Conservation (phyloP, 164 flowering plant genomes). For the Umbellularia californica region DNA sequence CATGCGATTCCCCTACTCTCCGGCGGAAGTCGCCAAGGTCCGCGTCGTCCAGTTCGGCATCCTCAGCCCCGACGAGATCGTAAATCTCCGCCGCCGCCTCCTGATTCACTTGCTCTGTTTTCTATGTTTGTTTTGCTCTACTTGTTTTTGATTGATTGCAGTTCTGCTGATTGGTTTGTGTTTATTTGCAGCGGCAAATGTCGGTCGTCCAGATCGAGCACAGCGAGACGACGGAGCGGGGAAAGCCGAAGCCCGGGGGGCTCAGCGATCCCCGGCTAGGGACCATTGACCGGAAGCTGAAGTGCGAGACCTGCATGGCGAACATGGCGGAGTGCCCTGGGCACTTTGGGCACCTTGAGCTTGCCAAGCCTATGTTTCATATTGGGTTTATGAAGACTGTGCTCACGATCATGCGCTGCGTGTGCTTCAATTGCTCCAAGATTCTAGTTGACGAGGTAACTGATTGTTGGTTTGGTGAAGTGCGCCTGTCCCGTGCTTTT, state of each 20-base stretch:
- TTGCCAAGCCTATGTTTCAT: conserved; percentile 97
- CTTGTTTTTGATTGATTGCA: background rate
- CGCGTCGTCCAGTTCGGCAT: conserved; percentile 74
- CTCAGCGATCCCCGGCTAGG: conserved; percentile 88
- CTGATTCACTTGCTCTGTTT: background rate
- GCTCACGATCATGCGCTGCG: conserved; percentile 77
- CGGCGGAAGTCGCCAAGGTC: conserved; percentile 80
- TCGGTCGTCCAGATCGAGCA: conserved; percentile 93
- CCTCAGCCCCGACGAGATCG: conserved; percentile 77
- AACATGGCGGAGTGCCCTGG: conserved; percentile 99
- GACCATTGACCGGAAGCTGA: conserved; percentile 88
- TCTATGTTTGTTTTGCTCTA: conserved; percentile 1
- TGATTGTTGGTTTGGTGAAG: background rate
- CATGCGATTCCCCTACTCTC: conserved; percentile 62
- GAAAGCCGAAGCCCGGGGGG: conserved; percentile 87
- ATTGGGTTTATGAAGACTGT: conserved; percentile 94
- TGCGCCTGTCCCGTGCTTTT: no score
- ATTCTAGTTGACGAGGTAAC: conserved; percentile 86
- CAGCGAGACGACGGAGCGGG: conserved; percentile 90
- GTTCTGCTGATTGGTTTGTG: background rate
- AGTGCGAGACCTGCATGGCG: conserved; percentile 96
- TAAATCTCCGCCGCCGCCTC: conserved; percentile 21
- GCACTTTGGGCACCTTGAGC: conserved; percentile 96
- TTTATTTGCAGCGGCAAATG: conserved; percentile 86
- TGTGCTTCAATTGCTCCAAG: conserved; percentile 97